Conservation (phyloP, 371 early-diverging fungal species). For the Mortierella sp. region DNA sequence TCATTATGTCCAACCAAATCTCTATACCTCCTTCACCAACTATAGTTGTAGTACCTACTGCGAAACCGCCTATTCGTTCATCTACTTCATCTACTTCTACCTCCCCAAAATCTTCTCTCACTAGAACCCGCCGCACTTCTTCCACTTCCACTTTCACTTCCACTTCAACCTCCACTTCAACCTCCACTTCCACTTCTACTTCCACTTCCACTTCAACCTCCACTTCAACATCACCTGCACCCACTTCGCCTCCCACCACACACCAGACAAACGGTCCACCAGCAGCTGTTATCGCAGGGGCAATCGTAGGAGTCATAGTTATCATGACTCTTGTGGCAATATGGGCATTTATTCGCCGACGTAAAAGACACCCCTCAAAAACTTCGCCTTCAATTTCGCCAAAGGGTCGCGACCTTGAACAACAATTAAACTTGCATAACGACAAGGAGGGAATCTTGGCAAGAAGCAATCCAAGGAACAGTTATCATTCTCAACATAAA, state of each 20-base stretch:
- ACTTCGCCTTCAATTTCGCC: constrained; percentile 11
- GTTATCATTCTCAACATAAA: not conserved
- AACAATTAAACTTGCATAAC: constrained; percentile 7
- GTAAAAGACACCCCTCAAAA: constrained; percentile 14
- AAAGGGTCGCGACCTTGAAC: constrained; percentile 10
- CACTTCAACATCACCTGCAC: constrained; percentile 9
- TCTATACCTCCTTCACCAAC: not conserved
- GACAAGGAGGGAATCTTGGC: not conserved
- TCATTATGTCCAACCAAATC: not conserved
- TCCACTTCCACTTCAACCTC: not conserved
- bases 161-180: not conserved
- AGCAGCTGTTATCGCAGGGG: constrained; percentile 19
- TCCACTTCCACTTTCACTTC: not conserved
- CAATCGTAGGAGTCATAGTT: constrained; percentile 17
- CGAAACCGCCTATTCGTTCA: not conserved
- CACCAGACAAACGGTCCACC: constrained; percentile 3
- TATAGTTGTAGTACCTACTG: not conserved
- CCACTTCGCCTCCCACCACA: not conserved
- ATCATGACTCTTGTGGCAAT: constrained; percentile 13
- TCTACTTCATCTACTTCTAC: not conserved
- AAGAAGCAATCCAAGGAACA: not conserved
- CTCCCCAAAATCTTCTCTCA: no score
- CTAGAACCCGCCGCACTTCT: no score
- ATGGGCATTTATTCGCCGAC: constrained; percentile 19
- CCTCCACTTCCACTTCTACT: not conserved